A percentile compares a stretch with the other conserved stretches of the same genome.
These are phyloP conservation scores for Aspergillus aculeatus DNA, from an alignment of 2,329 filamentous ascomycete species.

Conservation along the genomic window DNA sequence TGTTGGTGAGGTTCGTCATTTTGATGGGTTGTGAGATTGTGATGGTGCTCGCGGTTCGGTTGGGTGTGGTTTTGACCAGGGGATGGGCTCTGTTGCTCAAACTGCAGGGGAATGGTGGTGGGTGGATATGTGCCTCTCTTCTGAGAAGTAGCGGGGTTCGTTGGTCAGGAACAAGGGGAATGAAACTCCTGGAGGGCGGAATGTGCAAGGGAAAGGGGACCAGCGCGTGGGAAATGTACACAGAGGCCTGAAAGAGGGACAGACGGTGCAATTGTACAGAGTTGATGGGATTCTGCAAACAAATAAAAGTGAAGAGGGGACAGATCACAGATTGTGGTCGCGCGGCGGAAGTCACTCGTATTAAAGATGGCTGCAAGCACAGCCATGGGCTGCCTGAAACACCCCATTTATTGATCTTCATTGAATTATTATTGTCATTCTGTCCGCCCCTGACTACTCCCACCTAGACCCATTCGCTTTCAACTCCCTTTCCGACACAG, in stretches of 20 bases:
- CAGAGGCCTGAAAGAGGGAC: background rate
- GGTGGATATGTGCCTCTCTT: background rate
- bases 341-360: background rate
- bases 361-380: background rate
- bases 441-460: background rate
- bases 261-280: background rate
- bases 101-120: background rate
- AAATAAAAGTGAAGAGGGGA: background rate
- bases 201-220: background rate
- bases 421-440: background rate
- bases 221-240: background rate
- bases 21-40: no score
- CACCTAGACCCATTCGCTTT: background rate
- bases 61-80: background rate
- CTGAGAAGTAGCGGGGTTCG: background rate
- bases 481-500: background rate
- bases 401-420: background rate
- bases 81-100: no score
- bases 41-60: background rate
- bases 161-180: background rate
- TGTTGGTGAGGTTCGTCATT: background rate
- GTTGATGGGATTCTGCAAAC: background rate
- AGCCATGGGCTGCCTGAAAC: slow-evolving; percentile 2
- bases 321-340: background rate
- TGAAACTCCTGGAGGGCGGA: background rate